Conservation (phyloP, 2,329 filamentous ascomycete species). For the Pleoardoris graminearum region DNA sequence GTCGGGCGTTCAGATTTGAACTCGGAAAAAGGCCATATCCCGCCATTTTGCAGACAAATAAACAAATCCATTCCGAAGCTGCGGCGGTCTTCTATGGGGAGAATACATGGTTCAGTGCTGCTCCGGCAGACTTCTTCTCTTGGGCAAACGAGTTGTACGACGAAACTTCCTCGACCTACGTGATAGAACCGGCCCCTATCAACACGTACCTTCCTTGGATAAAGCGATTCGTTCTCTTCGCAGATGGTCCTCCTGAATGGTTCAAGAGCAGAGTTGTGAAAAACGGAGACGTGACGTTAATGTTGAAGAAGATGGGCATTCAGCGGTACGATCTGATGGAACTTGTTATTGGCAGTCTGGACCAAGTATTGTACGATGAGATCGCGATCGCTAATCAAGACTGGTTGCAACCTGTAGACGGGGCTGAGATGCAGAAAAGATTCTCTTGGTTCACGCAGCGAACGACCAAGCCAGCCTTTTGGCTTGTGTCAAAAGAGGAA, state of each 20-base stretch:
- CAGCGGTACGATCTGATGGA: background rate
- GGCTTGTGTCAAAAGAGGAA: background rate
- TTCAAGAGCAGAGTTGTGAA: background rate
- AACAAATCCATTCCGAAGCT: constrained; percentile 13
- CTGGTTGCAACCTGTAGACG: constrained; percentile 3
- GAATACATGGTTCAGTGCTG: constrained; percentile 10
- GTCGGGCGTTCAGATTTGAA: constrained; percentile 1
- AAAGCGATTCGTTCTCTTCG: constrained; percentile 8
- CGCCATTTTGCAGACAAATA: constrained; percentile 9
- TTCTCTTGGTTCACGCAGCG: constrained; percentile 6
- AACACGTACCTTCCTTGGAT: constrained; percentile 9
- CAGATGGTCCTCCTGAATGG: constrained; percentile 8
- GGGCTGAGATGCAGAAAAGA: constrained; percentile 3
- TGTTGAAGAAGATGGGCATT: constrained; percentile 10
- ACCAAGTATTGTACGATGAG: background rate
- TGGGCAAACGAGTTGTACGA: background rate
- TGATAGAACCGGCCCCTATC: background rate
- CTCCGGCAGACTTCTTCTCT: background rate
- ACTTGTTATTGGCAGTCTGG: background rate
- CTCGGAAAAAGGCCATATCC: constrained; percentile 2
- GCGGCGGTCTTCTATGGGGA: constrained; percentile 8
- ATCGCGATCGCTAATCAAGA: constrained; percentile 3
- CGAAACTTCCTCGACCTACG: background rate
- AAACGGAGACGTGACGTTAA: background rate
- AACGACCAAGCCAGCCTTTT: constrained; percentile 1